Percentiles rank a stretch among this genome's conserved stretches.
Evolutionary conservation across 2,329 filamentous ascomycete genomes (phyloP).

Genomic region (Colletotrichum tropicale): DNA sequence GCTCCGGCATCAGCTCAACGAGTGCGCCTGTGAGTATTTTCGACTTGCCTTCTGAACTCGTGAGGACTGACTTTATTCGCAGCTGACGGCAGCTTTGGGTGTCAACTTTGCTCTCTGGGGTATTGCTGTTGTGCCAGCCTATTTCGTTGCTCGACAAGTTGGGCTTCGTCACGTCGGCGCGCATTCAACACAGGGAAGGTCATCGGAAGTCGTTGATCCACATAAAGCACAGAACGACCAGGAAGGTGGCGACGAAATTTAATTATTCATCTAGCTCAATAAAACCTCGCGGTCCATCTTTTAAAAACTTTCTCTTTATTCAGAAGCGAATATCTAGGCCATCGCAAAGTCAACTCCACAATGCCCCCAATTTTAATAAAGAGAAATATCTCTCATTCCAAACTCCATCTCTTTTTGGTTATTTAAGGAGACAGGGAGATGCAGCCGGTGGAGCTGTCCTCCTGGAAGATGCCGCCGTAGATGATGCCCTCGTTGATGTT

Average conservation of each 20-base stretch:
- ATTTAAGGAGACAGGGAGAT: background rate
- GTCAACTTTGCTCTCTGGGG: background rate
- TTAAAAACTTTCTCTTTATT: background rate
- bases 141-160: background rate
- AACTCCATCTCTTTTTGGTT: background rate
- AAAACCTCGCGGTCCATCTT: background rate
- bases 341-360: background rate
- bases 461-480: slow-evolving; percentile 57
- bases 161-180: background rate
- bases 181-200: background rate
- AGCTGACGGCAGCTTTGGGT: background rate
- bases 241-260: background rate
- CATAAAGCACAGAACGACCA: background rate
- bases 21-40: slow-evolving; percentile 17
- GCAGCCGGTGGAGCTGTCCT: slow-evolving; percentile 43
- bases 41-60: background rate
- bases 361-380: background rate
- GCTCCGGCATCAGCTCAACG: slow-evolving; percentile 34
- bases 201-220: background rate
- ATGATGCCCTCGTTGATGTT: slow-evolving; percentile 58
- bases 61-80: background rate
- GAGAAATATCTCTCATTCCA: background rate
- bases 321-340: background rate
- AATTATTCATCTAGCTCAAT: background rate
- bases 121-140: background rate